Base-by-base conservation (phyloP, 805 yeast genomes). In the Ogataea trehaloabstinens region DNA sequence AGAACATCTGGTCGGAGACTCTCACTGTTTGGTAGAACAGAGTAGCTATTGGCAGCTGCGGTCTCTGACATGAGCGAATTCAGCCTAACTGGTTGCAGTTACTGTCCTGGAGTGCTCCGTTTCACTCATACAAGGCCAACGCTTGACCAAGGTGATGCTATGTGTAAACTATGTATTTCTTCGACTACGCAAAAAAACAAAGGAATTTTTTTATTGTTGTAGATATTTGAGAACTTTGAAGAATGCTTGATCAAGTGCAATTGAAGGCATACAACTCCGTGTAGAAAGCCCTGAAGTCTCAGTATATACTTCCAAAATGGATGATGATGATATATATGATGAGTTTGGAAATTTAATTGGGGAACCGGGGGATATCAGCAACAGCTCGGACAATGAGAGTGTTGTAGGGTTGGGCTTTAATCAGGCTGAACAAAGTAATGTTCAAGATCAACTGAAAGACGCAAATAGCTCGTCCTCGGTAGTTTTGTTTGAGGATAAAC, bases 281-380 rank as follows among this genome's bases (percentile, higher is more conserved):
- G n/a, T n/a, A n/a, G n/a, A n/a, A n/a, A n/a, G n/a, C n/a, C n/a
- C n/a, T n/a, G n/a, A n/a, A n/a, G n/a, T n/a, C n/a, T n/a, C n/a
- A n/a, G n/a, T n/a, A n/a, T n/a, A n/a, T n/a, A n/a, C n/a, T n/a
- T n/a, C n/a, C n/a, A n/a, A n/a, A n/a, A n/a, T n/a, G n/a, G n/a
- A n/a, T n/a, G 85, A 77, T 51, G 83, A 79, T 17, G 85, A 79
- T 44, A 55, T 79, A 19, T 87, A 82, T 61, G 96, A 88, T 61
- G 96, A 88, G 73, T 83, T 83, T 58, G 91, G 91, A 31, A 83
- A 83, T 55, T 68, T 72, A 25, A 68, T 84, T 16, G 83, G 81
- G 11, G 80, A 67, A 31, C 64, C 71, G 5, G 58, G 54, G 6
- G 75, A 64, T 48, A 71, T 78, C 1, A 80, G 70, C 35, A 58